Evolutionary conservation across 805 yeast genomes (phyloP), one percentile per base, ranked within the genome.

Genomic region (Lipomyces yamadae): DNA sequence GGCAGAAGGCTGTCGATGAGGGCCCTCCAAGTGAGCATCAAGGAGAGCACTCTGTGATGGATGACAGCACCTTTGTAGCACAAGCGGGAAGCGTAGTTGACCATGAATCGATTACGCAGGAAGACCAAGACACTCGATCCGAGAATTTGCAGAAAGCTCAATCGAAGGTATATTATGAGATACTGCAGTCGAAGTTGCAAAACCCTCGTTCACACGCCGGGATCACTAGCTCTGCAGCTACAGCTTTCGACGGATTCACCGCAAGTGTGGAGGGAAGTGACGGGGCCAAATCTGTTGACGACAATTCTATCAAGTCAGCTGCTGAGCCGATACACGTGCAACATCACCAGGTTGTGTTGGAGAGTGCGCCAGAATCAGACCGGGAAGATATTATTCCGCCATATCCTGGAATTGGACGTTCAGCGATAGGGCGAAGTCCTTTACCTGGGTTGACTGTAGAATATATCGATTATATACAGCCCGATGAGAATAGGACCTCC

Each of bases 1-100:
- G 60, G 2, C 61, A 54, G 7, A 61, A 65, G 50, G 59, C 59
- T 24, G 30, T 37, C 30, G 60, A 32, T 3, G 66, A 61, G 30
- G 37, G 33, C 6, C 39, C 7, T 50, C 42, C 33, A 15, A 24
- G 18, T 15, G 24, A 8, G 5, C 42, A n/a, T 7, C 35, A 4
- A 15, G 57, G 45, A 32, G 63, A 48, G 30, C 60, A 29, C 2
- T 13, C 56, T 2, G 34, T 58, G 0, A 33, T 54, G 30, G 70
- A 68, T 32, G 68, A 66, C 54, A 37, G 53, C n/a, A 61, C 65
- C 15, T 45, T 68, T 18, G 63, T 55, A 6, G 58, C 71, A 1
- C 71, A 68, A 50, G 59, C 70, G n/a, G 71, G 71, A 4, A 68
- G 71, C 56, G 34, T 63, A n/a, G 48, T 45, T 29, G 67, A 60